Conservation (phyloP, 2,329 filamentous ascomycete species). For the Exophiala calicioides region DNA sequence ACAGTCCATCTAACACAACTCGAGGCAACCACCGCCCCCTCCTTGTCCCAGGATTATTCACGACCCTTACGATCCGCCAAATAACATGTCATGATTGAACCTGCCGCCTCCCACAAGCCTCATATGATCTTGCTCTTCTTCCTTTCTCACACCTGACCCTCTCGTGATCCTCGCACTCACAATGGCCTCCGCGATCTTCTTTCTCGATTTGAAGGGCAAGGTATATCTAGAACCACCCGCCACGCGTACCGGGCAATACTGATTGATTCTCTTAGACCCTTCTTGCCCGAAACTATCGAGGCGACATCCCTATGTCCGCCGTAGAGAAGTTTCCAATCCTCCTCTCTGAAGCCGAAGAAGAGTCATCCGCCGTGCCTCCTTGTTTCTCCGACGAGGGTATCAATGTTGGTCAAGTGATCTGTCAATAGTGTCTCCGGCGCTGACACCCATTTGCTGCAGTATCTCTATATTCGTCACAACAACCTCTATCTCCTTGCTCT, state of each 20-base stretch:
- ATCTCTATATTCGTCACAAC: constrained; percentile 98
- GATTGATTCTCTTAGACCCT: constrained; percentile 68
- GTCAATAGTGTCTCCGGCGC: not conserved
- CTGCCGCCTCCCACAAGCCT: no score
- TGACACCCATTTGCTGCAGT: constrained; percentile 59
- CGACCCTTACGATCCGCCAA: no score
- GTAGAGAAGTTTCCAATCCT: constrained; percentile 97
- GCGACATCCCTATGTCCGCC: constrained; percentile 98
- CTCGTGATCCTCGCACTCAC: no score
- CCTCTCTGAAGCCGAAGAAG: constrained; percentile 97
- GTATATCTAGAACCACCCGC: constrained; percentile 47
- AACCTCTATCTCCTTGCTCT: constrained; percentile 97
- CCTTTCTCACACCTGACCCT: no score
- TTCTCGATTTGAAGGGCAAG: constrained; percentile 99
- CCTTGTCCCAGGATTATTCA: no score
- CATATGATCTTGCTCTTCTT: no score
- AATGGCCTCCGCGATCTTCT: constrained; percentile 98
- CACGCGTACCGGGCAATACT: not conserved
- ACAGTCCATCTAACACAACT: no score
- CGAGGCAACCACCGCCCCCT: no score
- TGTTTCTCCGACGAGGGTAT: constrained; percentile 99
- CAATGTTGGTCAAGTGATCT: constrained; percentile 65
- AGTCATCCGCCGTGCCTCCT: constrained; percentile 93
- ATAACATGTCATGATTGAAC: no score
- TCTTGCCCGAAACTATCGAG: constrained; percentile 95